A percentile compares a stretch with the other conserved stretches of the same genome.
Evolutionary conservation across 2,329 filamentous ascomycete species (phyloP).

Genomic region (Phaeosphaeriaceae sp.): DNA sequence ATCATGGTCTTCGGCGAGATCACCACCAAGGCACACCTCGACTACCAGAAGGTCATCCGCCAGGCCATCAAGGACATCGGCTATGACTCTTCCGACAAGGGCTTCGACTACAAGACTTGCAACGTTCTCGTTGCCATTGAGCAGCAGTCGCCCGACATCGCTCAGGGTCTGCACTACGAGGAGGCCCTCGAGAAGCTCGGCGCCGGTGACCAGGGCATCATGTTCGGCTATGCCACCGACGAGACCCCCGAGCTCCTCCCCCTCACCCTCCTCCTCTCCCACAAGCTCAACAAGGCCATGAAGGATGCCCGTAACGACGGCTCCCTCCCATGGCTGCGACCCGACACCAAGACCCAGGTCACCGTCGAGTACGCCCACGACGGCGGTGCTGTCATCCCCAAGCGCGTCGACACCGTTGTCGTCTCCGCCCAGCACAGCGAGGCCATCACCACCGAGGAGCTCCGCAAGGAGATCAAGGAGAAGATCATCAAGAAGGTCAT

Average conservation of each 20-base stretch:
- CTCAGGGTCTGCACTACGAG: conserved; percentile 98
- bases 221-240: conserved; percentile 99
- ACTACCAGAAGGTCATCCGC: conserved; percentile 99
- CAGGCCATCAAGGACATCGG: conserved; percentile 96
- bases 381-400: conserved; percentile 87
- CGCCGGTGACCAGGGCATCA: conserved; percentile 99
- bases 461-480: conserved; percentile 93
- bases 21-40: conserved; percentile 87
- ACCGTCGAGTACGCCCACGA: conserved; percentile 99
- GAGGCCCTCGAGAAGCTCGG: conserved; percentile 96
- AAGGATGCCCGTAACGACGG: conserved; percentile 86
- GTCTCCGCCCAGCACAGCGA: conserved; percentile 93
- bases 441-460: conserved; percentile 86
- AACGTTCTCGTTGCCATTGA: conserved; percentile 99
- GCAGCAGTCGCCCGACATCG: conserved; percentile 98
- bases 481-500: conserved; percentile 98
- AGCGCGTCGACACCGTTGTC: conserved; percentile 95
- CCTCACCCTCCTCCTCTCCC: conserved; percentile 89
- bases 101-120: conserved; percentile 99
- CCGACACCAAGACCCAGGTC: conserved; percentile 99
- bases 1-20: conserved; percentile 88
- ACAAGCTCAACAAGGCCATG: conserved; percentile 98
- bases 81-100: conserved; percentile 96
- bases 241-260: conserved; percentile 98
- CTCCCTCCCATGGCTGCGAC: conserved; percentile 88